These are phyloP conservation scores for Phytophthora sansomeana DNA, from an alignment of 352 stramenopile genomes.

Conservation along the genomic window DNA sequence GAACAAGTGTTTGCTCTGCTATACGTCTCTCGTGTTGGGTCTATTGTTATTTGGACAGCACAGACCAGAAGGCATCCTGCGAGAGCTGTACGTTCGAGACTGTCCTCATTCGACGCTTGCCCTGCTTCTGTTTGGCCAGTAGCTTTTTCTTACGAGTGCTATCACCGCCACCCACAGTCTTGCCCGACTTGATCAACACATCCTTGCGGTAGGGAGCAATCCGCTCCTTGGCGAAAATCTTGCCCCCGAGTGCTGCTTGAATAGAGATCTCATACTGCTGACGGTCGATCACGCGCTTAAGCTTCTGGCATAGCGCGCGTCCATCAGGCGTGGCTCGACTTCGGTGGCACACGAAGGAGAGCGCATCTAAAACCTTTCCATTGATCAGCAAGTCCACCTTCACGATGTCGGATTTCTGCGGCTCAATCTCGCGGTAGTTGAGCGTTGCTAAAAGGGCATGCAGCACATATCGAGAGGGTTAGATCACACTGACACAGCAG, in stretches of 20 bases:
- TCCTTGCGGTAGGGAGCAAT: constrained; percentile 98
- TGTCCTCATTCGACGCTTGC: constrained; percentile 98
- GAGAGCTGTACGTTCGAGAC: constrained; percentile 96
- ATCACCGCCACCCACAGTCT: constrained; percentile 97
- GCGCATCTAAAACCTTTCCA: constrained; percentile 94
- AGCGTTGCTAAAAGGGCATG: constrained; percentile 72
- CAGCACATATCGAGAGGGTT: not conserved
- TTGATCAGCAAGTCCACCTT: constrained; percentile 97
- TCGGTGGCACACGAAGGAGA: constrained; percentile 97
- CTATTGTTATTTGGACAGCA: constrained; percentile 90
- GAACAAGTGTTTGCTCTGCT: not conserved
- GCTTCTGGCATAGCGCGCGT: constrained; percentile 93
- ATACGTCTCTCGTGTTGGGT: not conserved
- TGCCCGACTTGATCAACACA: constrained; percentile 96
- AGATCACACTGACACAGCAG: not conserved
- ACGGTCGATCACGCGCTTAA: constrained; percentile 96
- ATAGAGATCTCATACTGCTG: constrained; percentile 99
- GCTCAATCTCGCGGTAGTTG: constrained; percentile 95
- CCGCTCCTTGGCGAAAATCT: constrained; percentile 97
- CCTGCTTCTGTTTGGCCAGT: constrained; percentile 99
- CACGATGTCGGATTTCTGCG: constrained; percentile 93
- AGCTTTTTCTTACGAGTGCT: constrained; percentile 99
- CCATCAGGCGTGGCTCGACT: constrained; percentile 84
- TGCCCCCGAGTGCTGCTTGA: constrained; percentile 95
- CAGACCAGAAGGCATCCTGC: constrained; percentile 98